Conservation (phyloP, 352 stramenopile genomes). For the Phytophthora pinifolia region DNA sequence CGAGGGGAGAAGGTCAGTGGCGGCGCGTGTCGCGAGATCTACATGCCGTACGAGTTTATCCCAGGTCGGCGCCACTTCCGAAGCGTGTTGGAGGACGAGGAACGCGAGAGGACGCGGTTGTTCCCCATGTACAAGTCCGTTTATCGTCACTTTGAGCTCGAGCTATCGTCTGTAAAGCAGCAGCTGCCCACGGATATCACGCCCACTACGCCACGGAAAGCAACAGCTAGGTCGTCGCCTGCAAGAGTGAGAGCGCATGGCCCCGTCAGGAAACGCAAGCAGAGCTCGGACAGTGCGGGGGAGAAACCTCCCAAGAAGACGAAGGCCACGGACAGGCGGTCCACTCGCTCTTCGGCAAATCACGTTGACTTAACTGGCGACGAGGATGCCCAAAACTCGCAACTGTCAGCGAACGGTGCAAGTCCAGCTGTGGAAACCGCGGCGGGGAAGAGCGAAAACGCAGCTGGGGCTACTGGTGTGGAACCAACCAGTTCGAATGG, state of each 20-base stretch:
- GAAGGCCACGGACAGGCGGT: conserved; percentile 27
- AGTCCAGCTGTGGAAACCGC: background rate
- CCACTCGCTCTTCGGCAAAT: conserved; percentile 5
- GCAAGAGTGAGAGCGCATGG: conserved; percentile 15
- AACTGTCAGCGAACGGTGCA: background rate
- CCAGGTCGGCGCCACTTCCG: conserved; percentile 52
- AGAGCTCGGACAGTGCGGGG: conserved; percentile 22
- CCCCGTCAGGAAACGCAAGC: conserved; percentile 41
- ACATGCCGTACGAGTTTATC: conserved; percentile 73
- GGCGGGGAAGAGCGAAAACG: background rate
- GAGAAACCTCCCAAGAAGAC: conserved; percentile 34
- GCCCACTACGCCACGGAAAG: background rate
- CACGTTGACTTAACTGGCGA: conserved; percentile 35
- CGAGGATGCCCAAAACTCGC: conserved; percentile 5
- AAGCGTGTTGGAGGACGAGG: conserved; percentile 49
- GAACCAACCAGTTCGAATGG: background rate
- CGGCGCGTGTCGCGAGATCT: conserved; percentile 45
- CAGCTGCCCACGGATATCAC: conserved; percentile 11
- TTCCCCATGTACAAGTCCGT: conserved; percentile 51
- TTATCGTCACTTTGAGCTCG: conserved; percentile 30
- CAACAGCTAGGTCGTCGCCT: conserved; percentile 9
- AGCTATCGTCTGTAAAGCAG: conserved; percentile 4
- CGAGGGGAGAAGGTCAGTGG: conserved; percentile 69
- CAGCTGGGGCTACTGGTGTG: background rate
- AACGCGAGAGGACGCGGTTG: conserved; percentile 25